These are phyloP conservation scores for Stenogyne calaminthoides DNA, from an alignment of 305 asterid species.

Conservation along the genomic window DNA sequence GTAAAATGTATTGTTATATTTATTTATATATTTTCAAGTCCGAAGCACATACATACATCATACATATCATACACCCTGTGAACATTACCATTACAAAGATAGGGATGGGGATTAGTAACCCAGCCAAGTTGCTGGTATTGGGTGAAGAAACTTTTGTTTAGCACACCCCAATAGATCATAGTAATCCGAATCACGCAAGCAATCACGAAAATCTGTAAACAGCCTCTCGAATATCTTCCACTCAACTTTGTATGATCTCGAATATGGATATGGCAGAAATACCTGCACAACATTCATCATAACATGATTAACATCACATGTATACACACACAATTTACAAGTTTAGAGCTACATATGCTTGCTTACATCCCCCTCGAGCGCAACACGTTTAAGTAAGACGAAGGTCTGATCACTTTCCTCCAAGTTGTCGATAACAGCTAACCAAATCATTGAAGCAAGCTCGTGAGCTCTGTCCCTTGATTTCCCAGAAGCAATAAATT, in stretches of 20 bases:
- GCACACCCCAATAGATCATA: slow-evolving; percentile 62
- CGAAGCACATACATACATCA: background rate
- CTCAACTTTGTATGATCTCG: slow-evolving; percentile 70
- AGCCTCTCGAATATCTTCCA: slow-evolving; percentile 74
- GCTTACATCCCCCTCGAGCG: slow-evolving; percentile 67
- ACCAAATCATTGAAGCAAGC: slow-evolving; percentile 70
- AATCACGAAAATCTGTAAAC: slow-evolving; percentile 74
- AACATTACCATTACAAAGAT: background rate
- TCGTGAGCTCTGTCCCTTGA: slow-evolving; percentile 69
- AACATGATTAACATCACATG: background rate
- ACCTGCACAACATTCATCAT: slow-evolving; percentile 42
- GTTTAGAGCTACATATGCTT: slow-evolving; percentile 5
- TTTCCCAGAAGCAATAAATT: slow-evolving; percentile 74
- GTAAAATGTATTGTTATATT: background rate
- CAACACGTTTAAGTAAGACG: slow-evolving; percentile 60
- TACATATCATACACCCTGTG: background rate
- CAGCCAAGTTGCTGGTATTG: slow-evolving; percentile 70
- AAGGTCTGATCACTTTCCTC: slow-evolving; percentile 67
- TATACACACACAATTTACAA: slow-evolving; percentile 1
- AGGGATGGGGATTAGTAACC: slow-evolving; percentile 45
- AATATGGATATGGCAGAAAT: slow-evolving; percentile 62
- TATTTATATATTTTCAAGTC: slow-evolving; percentile 4
- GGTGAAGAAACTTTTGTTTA: slow-evolving; percentile 68
- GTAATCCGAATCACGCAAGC: slow-evolving; percentile 53
- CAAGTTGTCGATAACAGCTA: slow-evolving; percentile 69